Percentiles rank a stretch among this genome's conserved stretches.
Evolutionary conservation across 2,329 filamentous ascomycete genomes (phyloP).

Genomic region (Bipolaris zeicola): DNA sequence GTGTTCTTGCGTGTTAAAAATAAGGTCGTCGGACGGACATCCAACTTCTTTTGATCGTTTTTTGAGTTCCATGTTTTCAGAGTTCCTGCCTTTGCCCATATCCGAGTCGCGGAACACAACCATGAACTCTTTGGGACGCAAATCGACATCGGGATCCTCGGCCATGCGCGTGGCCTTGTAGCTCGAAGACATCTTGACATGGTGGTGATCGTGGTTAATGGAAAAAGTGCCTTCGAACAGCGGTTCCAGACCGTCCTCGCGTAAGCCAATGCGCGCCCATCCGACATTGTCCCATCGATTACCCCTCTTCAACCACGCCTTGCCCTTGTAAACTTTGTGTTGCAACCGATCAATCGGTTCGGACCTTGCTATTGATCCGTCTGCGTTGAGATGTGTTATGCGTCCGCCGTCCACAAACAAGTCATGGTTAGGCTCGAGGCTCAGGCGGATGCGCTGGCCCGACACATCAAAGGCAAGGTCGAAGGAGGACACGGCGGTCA

Average conservation of each 20-base stretch:
- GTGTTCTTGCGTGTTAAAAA: slow-evolving; percentile 76
- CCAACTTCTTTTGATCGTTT: slow-evolving; percentile 54
- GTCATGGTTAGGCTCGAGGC: slow-evolving; percentile 88
- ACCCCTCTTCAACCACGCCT: slow-evolving; percentile 74
- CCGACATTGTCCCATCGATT: slow-evolving; percentile 82
- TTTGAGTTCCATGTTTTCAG: slow-evolving; percentile 66
- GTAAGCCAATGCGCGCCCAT: slow-evolving; percentile 82
- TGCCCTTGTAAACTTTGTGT: slow-evolving; percentile 85
- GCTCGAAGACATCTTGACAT: slow-evolving; percentile 76
- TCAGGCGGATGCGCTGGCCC: slow-evolving; percentile 72
- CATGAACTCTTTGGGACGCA: slow-evolving; percentile 74
- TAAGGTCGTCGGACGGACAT: slow-evolving; percentile 76
- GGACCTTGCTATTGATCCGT: slow-evolving; percentile 70
- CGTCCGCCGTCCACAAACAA: slow-evolving; percentile 77
- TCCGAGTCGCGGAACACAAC: slow-evolving; percentile 92
- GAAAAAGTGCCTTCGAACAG: slow-evolving; percentile 91
- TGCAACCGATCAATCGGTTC: slow-evolving; percentile 73
- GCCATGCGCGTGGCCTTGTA: slow-evolving; percentile 74
- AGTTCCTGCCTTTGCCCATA: slow-evolving; percentile 53
- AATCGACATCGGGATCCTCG: slow-evolving; percentile 69
- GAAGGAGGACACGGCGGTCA: slow-evolving; percentile 82
- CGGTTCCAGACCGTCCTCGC: slow-evolving; percentile 75
- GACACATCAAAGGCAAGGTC: slow-evolving; percentile 80
- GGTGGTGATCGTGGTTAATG: slow-evolving; percentile 80
- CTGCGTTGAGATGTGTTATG: slow-evolving; percentile 71